Percentiles rank a stretch among this genome's conserved stretches.
Conservation (phyloP, 2,329 filamentous ascomycete genomes). For the Metarhizium humberi region DNA sequence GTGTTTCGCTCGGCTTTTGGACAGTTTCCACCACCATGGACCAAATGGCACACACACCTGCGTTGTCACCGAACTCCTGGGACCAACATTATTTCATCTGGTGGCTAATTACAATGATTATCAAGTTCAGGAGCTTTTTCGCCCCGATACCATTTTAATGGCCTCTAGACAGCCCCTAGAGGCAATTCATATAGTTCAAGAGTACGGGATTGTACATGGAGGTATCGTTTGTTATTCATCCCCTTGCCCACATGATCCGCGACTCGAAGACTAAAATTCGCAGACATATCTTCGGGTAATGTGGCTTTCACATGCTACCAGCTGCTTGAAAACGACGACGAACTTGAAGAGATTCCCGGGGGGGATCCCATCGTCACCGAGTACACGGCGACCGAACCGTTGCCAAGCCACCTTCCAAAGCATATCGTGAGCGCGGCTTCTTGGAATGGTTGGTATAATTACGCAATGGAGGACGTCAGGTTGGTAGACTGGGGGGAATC, state of each 20-base stretch:
- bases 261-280: background rate
- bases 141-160: constrained; percentile 4
- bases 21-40: constrained; percentile 5
- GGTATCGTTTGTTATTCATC: background rate
- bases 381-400: background rate
- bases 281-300: constrained; percentile 7
- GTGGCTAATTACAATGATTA: background rate
- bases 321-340: background rate
- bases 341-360: background rate
- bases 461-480: constrained; percentile 4
- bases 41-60: constrained; percentile 8
- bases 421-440: background rate
- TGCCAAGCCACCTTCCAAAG: background rate
- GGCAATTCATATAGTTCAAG: background rate
- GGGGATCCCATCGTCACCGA: background rate
- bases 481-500: constrained; percentile 8
- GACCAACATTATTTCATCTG: constrained; percentile 1
- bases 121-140: background rate
- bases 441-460: background rate
- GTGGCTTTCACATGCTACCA: constrained; percentile 4
- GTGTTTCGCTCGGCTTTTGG: constrained; percentile 2
- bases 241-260: background rate
- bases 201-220: constrained; percentile 5
- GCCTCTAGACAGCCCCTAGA: constrained; percentile 6
- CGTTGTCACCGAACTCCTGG: constrained; percentile 6